phyloP scores from a whole-genome alignment of 805 yeast genomes.

The Blastobotrys muscicola region DNA sequence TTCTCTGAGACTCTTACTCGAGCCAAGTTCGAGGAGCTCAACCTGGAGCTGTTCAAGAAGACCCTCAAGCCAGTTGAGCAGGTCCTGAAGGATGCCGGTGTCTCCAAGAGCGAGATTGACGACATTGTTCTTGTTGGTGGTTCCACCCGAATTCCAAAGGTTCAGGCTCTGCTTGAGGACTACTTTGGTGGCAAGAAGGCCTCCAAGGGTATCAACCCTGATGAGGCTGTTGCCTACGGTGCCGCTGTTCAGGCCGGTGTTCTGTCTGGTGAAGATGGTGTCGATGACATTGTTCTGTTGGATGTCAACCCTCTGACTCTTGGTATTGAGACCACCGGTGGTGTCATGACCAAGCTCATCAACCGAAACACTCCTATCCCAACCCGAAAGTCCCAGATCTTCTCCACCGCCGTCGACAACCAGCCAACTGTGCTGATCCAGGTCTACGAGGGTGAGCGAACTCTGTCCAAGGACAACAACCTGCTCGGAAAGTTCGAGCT shows the following conservation, averaged over 20 bases:
- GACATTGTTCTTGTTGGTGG: slow-evolving; percentile 98
- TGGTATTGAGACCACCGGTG: slow-evolving; percentile 96
- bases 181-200: slow-evolving; percentile 93
- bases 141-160: slow-evolving; percentile 98
- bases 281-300: slow-evolving; percentile 76
- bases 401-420: slow-evolving; percentile 93
- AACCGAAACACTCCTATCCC: slow-evolving; percentile 94
- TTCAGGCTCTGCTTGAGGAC: slow-evolving; percentile 83
- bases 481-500: slow-evolving; percentile 78
- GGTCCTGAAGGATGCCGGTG: slow-evolving; percentile 87
- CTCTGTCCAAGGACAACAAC: slow-evolving; percentile 89
- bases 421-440: slow-evolving; percentile 92
- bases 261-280: slow-evolving; percentile 90
- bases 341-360: slow-evolving; percentile 92
- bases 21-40: slow-evolving; percentile 96
- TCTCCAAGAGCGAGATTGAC: slow-evolving; percentile 77
- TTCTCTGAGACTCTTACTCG: slow-evolving; percentile 92
- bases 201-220: slow-evolving; percentile 96
- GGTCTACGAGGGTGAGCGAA: slow-evolving; percentile 95
- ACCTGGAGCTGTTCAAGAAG: slow-evolving; percentile 85
- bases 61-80: slow-evolving; percentile 94
- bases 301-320: slow-evolving; percentile 91
- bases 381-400: slow-evolving; percentile 88
- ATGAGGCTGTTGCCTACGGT: slow-evolving; percentile 99
- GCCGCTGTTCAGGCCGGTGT: slow-evolving; percentile 99